Evolutionary conservation across 768 basidiomycete species (phyloP), one percentile per base, ranked within the genome.

Genomic region (Leccinum subtestaceum): DNA sequence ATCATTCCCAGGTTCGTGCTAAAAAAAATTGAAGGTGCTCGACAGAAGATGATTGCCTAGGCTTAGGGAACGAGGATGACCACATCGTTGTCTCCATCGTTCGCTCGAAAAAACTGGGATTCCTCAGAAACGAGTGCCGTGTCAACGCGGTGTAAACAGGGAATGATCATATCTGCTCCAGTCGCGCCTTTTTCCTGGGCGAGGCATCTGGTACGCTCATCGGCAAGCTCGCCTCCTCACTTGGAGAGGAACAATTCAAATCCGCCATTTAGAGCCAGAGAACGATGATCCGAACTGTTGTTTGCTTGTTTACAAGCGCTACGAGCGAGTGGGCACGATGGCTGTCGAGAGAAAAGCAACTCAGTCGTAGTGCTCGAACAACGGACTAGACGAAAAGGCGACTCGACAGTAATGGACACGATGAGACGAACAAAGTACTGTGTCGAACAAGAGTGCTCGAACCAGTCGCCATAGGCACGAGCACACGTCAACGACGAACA

Each of bases 1-100:
- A 84, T 91, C 86, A 84, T 91, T 91, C 66, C 89, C 91, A 84
- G 90, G 91, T 89, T 59, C 21, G 71, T 61, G 34, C n/a, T 25
- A 36, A 48, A 61, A 15, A 48, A 61, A 15, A 55, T 29, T 29
- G 38, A 25, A 23, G 3, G 25, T 55, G 60, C 31, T 52, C 58
- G 21, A 53, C 49, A 47, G 31, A 52, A 9, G 5, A 38, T 72
- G 55, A 72, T 64, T 25, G 9, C 23, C 48, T 8, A 3, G 19
- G 23, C 8, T 4, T 58, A 92, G 91, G 91, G 43, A 93, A 93
- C 75, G 92, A 93, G 68, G 86, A 85, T 55, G 85, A 93, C 51
- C 80, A 81, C 47, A 85, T 92, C 55, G 80, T 92, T 54, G 73
- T 92, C 34, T 91, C 89, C 6, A 64, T 88, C 6, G 88, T 90